These are phyloP conservation scores for Penicillium sp. DNA, from an alignment of 2,329 filamentous ascomycete genomes.

Conservation along the genomic window DNA sequence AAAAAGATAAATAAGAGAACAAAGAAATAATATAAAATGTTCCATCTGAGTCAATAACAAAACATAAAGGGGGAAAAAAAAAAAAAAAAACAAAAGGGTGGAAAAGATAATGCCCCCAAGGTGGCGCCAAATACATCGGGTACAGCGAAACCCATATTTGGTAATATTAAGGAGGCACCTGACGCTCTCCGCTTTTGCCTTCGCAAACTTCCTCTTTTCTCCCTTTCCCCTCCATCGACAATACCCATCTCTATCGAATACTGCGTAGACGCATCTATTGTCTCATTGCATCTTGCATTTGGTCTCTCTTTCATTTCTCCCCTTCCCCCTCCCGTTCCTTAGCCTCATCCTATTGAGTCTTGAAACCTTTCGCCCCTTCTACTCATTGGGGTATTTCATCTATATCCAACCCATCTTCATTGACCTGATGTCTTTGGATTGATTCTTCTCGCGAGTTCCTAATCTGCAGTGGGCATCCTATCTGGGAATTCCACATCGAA, in stretches of 20 bases:
- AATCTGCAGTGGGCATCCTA: slow-evolving; percentile 13
- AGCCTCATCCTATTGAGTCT: neutral
- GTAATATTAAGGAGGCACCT: slow-evolving; percentile 32
- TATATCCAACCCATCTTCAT: slow-evolving; percentile 1
- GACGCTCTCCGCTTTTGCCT: slow-evolving; percentile 30
- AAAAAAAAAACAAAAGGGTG: slow-evolving; percentile 9
- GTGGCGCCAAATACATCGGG: slow-evolving; percentile 18
- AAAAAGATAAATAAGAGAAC: slow-evolving; percentile 1
- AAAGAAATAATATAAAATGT: slow-evolving; percentile 15
- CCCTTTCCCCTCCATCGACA: slow-evolving; percentile 14
- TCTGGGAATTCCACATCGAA: slow-evolving; percentile 14
- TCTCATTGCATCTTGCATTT: slow-evolving; percentile 11
- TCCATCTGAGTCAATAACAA: neutral
- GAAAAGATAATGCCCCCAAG: slow-evolving; percentile 13
- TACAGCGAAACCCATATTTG: slow-evolving; percentile 15
- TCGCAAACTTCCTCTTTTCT: slow-evolving; percentile 20
- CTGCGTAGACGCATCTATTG: slow-evolving; percentile 1
- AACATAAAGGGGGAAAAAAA: neutral
- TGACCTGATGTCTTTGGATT: slow-evolving; percentile 22
- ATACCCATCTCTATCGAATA: slow-evolving; percentile 5
- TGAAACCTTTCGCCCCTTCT: slow-evolving; percentile 9
- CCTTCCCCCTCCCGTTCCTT: slow-evolving; percentile 1
- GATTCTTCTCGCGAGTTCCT: slow-evolving; percentile 10
- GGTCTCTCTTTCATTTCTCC: slow-evolving; percentile 4
- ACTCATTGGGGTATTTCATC: slow-evolving; percentile 3